These are phyloP conservation scores for Phytophthora brassicae DNA, from an alignment of 352 stramenopile species.

Conservation along the genomic window DNA sequence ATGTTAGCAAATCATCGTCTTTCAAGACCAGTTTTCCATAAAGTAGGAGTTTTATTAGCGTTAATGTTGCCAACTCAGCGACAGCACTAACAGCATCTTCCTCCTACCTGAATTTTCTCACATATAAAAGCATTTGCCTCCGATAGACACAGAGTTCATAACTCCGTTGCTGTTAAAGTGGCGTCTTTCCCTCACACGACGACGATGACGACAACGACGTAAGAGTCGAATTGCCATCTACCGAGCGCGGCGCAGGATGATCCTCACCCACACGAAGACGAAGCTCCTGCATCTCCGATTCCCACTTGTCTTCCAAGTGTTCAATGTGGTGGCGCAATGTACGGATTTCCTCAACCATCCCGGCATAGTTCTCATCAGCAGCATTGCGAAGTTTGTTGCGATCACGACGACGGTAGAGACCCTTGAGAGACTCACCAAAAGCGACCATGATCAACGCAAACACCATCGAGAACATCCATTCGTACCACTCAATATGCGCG, in stretches of 20 bases:
- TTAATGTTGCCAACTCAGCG: conserved; percentile 8
- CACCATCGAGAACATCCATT: conserved; percentile 73
- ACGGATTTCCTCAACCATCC: conserved; percentile 58
- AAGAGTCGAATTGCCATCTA: conserved; percentile 46
- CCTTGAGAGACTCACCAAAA: conserved; percentile 75
- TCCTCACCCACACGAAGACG: conserved; percentile 28
- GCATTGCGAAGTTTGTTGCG: conserved; percentile 40
- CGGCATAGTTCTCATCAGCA: conserved; percentile 45
- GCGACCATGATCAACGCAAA: conserved; percentile 69
- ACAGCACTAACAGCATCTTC: conserved; percentile 15
- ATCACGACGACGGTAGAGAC: conserved; percentile 58
- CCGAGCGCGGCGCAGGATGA: conserved; percentile 10
- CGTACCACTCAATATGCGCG: conserved; percentile 66
- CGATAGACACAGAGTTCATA: too few relatives aligned
- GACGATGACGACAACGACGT: conserved; percentile 60
- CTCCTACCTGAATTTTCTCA: conserved; percentile 26
- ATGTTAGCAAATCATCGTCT: too few relatives aligned
- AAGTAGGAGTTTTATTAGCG: conserved; percentile 25
- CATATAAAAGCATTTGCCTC: conserved; percentile 24
- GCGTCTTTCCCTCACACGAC: conserved; percentile 35
- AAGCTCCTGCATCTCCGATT: conserved; percentile 49
- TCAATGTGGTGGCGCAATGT: conserved; percentile 61
- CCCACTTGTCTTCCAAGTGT: conserved; percentile 60
- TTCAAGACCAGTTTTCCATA: conserved; percentile 22
- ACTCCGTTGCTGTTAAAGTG: conserved; percentile 7